A percentile compares a stretch with the other conserved stretches of the same genome.
Evolutionary conservation across 2,329 filamentous ascomycete species (phyloP).

Genomic region (Macrophomina phaseolina): DNA sequence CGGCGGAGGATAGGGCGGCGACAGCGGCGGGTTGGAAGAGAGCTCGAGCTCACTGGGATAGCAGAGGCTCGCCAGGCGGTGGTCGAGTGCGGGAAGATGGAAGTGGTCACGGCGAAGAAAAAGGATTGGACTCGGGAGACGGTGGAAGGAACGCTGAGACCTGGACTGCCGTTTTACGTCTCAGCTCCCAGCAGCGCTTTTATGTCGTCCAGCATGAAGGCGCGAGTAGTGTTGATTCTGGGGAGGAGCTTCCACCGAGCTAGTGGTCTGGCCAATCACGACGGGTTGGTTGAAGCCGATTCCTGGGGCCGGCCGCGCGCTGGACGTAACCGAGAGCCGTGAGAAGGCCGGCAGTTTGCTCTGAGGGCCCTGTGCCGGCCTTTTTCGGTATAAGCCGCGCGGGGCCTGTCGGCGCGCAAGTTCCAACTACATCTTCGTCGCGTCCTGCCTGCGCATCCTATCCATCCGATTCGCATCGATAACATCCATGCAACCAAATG

Average conservation of each 20-base stretch:
- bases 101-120: not conserved
- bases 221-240: not conserved
- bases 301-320: not conserved
- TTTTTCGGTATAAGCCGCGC: not conserved
- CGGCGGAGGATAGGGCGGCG: not conserved
- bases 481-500: too few relatives aligned
- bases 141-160: not conserved
- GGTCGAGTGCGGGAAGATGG: not conserved
- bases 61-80: not conserved
- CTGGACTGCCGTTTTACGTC: too few relatives aligned
- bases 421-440: not conserved
- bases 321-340: constrained; percentile 26
- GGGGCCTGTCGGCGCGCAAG: not conserved
- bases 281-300: constrained; percentile 1
- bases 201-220: not conserved
- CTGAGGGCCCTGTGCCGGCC: not conserved
- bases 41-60: not conserved
- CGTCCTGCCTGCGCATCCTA: not conserved
- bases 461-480: not conserved
- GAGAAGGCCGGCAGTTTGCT: constrained; percentile 10
- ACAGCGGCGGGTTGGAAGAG: not conserved
- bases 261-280: constrained; percentile 2
- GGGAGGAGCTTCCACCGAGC: constrained; percentile 10
- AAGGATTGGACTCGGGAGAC: not conserved
- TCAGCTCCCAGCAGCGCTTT: not conserved